phyloP scores from a whole-genome alignment of 2,329 filamentous ascomycete species.

The Diaporthe helianthi region DNA sequence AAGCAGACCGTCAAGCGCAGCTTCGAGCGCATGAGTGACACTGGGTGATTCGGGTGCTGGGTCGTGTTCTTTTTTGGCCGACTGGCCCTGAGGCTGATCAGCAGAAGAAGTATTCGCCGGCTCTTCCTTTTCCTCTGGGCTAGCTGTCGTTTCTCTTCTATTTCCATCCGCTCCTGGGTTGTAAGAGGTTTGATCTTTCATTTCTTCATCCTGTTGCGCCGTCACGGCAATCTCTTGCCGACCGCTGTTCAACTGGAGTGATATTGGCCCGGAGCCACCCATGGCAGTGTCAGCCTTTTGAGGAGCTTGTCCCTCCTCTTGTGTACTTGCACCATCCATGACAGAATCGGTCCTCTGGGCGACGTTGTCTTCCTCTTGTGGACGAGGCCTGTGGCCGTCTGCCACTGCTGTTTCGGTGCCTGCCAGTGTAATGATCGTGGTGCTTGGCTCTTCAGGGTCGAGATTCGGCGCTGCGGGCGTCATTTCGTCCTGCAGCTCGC shows the following conservation, averaged over 20 bases:
- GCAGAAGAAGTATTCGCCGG: background rate
- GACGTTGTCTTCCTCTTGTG: background rate
- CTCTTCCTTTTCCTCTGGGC: background rate
- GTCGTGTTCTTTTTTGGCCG: background rate
- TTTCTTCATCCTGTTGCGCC: slow-evolving; percentile 16
- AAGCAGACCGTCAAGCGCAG: slow-evolving; percentile 37
- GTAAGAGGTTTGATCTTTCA: slow-evolving; percentile 12
- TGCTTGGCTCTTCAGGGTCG: slow-evolving; percentile 34
- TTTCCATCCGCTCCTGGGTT: background rate
- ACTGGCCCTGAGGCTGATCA: background rate
- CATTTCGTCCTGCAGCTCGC: slow-evolving; percentile 39
- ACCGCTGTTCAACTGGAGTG: background rate
- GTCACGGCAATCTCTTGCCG: background rate
- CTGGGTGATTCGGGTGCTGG: slow-evolving; percentile 30
- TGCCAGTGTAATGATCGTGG: slow-evolving; percentile 30
- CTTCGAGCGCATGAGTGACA: slow-evolving; percentile 39
- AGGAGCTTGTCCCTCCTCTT: background rate
- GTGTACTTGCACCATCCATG: background rate
- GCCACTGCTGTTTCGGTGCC: slow-evolving; percentile 17
- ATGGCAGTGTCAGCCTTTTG: background rate
- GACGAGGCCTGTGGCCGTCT: background rate
- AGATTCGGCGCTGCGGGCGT: slow-evolving; percentile 36
- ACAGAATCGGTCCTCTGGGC: background rate
- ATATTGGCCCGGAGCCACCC: background rate
- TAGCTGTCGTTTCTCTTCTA: background rate